These are phyloP conservation scores for Discostella pseudostelligera DNA, from an alignment of 108 stramenopile genomes.

Conservation along the genomic window DNA sequence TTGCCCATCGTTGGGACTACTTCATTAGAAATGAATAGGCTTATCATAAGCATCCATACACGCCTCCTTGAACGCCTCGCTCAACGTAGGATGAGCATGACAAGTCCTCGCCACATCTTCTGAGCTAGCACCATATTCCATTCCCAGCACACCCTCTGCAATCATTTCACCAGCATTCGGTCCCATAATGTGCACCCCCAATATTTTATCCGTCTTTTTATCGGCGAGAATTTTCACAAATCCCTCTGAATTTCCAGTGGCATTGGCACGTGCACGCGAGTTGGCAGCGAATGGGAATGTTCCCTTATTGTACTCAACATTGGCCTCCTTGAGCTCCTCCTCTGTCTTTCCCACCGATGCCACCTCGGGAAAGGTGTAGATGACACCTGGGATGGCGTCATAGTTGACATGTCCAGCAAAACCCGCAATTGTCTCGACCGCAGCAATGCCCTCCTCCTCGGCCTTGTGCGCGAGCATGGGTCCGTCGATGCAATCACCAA, in stretches of 20 bases:
- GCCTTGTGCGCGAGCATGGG: conserved; percentile 99
- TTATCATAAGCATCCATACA: conserved; percentile 99
- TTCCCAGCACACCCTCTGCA: conserved; percentile 97
- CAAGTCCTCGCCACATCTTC: conserved; percentile 99
- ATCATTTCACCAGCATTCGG: conserved; percentile 99
- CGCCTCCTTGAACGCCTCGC: conserved; percentile 99
- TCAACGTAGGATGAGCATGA: conserved; percentile 98
- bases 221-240: conserved; percentile 98
- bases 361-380: conserved; percentile 99
- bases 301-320: conserved; percentile 92
- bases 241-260: conserved; percentile 93
- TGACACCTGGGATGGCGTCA: conserved; percentile 98
- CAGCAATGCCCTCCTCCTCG: conserved; percentile 99
- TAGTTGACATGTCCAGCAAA: conserved; percentile 99
- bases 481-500: conserved; percentile 98
- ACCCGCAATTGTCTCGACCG: conserved; percentile 96
- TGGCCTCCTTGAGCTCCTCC: conserved; percentile 97
- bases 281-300: conserved; percentile 97
- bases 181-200: conserved; percentile 98
- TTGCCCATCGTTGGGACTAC: background rate
- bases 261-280: conserved; percentile 88
- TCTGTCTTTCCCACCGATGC: conserved; percentile 99
- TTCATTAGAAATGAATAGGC: conserved; percentile 94
- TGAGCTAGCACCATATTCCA: conserved; percentile 99
- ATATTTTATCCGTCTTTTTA: conserved; percentile 93